Conservation (phyloP, 2,329 filamentous ascomycete genomes). For the Fusarium veterinarium region DNA sequence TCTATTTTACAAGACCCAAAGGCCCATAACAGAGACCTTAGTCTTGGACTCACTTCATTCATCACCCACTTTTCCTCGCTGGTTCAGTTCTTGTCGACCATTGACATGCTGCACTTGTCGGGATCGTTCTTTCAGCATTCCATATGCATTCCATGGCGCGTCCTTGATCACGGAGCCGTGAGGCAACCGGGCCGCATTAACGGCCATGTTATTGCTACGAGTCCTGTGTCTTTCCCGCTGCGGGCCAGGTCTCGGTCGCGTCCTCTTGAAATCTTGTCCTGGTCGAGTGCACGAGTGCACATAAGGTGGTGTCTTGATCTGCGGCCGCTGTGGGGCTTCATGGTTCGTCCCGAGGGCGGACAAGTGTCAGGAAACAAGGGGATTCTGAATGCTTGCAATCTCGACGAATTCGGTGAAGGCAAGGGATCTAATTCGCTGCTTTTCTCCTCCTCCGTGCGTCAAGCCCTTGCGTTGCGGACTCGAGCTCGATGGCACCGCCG, state of each 20-base stretch:
- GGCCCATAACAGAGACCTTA: background rate
- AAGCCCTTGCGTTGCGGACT: slow-evolving; percentile 26
- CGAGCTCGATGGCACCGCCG: slow-evolving; percentile 25
- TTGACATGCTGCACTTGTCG: background rate
- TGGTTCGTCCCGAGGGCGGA: slow-evolving; percentile 53
- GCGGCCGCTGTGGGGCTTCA: slow-evolving; percentile 55
- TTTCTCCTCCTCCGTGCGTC: slow-evolving; percentile 34
- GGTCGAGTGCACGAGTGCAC: slow-evolving; percentile 37
- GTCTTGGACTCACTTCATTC: background rate
- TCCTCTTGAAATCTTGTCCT: slow-evolving; percentile 34
- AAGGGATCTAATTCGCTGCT: slow-evolving; percentile 50
- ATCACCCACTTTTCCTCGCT: background rate
- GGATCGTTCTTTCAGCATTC: slow-evolving; percentile 29
- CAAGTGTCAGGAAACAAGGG: slow-evolving; percentile 52
- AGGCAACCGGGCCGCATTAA: slow-evolving; percentile 37
- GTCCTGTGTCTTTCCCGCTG: slow-evolving; percentile 46
- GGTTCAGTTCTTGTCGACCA: background rate
- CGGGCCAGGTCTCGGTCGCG: slow-evolving; percentile 44
- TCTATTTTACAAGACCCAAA: background rate
- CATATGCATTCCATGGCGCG: slow-evolving; percentile 32
- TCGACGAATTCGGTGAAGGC: slow-evolving; percentile 52
- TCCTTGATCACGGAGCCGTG: slow-evolving; percentile 14
- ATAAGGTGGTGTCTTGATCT: slow-evolving; percentile 51
- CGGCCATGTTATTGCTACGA: slow-evolving; percentile 45
- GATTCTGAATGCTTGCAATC: slow-evolving; percentile 46